Conservation (phyloP, 2,329 filamentous ascomycete genomes). For the Endoconidiophora polonica region DNA sequence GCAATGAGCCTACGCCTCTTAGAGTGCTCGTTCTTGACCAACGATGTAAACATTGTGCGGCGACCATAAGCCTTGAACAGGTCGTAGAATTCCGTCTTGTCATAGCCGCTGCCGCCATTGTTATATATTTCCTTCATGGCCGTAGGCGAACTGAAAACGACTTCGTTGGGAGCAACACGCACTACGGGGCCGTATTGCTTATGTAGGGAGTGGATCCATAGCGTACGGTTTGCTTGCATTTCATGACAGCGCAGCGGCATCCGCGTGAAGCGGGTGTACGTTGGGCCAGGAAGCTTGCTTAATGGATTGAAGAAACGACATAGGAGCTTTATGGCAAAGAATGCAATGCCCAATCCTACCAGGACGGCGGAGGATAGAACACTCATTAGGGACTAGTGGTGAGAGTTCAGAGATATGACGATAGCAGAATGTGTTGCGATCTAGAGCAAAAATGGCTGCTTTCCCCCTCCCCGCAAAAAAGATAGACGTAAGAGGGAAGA, state of each 20-base stretch:
- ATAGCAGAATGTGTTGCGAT: too few species aligned
- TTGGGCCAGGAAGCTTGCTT: constrained; percentile 31
- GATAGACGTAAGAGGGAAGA: too few species aligned
- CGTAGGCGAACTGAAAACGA: constrained; percentile 37
- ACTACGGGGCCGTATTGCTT: constrained; percentile 39
- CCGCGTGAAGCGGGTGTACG: constrained; percentile 31
- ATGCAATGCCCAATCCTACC: constrained; percentile 15
- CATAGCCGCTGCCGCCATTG: constrained; percentile 43
- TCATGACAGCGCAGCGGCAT: constrained; percentile 38
- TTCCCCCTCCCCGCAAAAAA: too few species aligned
- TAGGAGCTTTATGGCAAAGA: constrained; percentile 17
- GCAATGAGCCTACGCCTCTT: constrained; percentile 46
- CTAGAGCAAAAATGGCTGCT: too few species aligned
- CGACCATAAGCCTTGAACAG: constrained; percentile 41
- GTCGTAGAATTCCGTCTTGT: constrained; percentile 49
- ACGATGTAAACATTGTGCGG: constrained; percentile 43
- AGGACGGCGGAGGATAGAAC: constrained; percentile 19
- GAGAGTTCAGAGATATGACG: too few species aligned
- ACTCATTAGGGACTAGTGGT: not conserved
- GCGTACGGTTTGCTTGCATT: constrained; percentile 34
- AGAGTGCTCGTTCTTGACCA: constrained; percentile 44
- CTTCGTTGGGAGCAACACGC: constrained; percentile 39
- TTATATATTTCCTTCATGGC: constrained; percentile 48
- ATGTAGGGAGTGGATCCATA: constrained; percentile 42
- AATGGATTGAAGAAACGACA: constrained; percentile 21